These are phyloP conservation scores for Ustilago loliicola DNA, from an alignment of 1,284 basidiomycete genomes.

Conservation along the genomic window DNA sequence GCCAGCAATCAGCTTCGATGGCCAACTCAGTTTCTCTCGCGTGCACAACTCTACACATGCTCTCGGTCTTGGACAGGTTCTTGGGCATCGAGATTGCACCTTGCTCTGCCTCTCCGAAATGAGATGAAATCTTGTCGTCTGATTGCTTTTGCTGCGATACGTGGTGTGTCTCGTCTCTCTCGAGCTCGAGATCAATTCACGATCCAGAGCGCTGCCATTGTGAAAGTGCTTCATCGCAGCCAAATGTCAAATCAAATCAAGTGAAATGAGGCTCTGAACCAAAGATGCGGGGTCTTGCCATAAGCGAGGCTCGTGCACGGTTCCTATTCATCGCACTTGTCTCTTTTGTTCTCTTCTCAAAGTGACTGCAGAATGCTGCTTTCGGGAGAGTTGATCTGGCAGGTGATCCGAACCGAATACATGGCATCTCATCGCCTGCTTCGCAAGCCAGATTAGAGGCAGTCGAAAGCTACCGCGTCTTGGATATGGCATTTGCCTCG, in stretches of 20 bases:
- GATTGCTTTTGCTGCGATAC: too few relatives aligned
- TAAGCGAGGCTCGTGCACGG: constrained; percentile 26
- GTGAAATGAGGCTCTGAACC: neutral
- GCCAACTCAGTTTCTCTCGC: too few relatives aligned
- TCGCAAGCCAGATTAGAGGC: too few relatives aligned
- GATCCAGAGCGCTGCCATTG: neutral
- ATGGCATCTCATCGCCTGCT: too few relatives aligned
- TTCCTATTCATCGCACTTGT: neutral
- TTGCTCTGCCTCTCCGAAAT: neutral
- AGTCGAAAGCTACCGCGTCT: neutral
- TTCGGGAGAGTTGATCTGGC: neutral
- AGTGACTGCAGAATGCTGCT: neutral
- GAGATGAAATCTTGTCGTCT: neutral
- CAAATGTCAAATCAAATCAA: too few relatives aligned
- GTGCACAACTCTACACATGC: too few relatives aligned
- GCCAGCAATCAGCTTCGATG: too few relatives aligned
- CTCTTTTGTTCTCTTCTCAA: neutral
- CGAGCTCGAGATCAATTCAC: neutral
- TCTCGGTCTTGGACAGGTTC: neutral
- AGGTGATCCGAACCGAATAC: too few relatives aligned
- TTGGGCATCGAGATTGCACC: neutral
- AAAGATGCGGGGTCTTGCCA: constrained; percentile 2
- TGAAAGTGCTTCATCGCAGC: neutral
- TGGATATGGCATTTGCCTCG: neutral
- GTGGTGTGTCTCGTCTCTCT: too few relatives aligned